Evolutionary conservation across 805 yeast genomes (phyloP), one percentile per base, ranked within the genome.

Genomic region (Scheffersomyces ergatensis): DNA sequence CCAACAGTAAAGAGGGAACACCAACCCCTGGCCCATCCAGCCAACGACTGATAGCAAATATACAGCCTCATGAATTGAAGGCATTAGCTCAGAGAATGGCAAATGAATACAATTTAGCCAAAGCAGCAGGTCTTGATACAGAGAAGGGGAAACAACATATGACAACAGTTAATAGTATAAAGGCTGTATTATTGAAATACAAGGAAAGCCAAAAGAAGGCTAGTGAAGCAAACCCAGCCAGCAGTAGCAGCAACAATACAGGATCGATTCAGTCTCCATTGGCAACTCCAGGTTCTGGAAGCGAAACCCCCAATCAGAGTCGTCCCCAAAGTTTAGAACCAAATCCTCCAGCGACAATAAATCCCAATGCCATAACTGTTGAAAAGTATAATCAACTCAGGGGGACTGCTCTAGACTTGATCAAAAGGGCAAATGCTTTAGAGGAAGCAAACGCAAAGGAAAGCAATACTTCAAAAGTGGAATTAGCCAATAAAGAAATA

Each of bases 61-160:
- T 15, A 13, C 33, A 15, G n/a, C 17, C 23, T 4, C 33, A 18
- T 14, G 33, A 25, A 18, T 19, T 18, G 20, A 33, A 24, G 32
- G n/a, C 16, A 34, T 23, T 6, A 14, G 32, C 32, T 29, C 32
- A 29, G 15, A 29, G 18, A 15, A 14, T 29, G 32, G 5, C 32
- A 14, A 63, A 70, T 27, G 84, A 80, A 48, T 72, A 79, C 21
- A 77, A 76, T 18, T 75, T 77, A 49, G 89, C 89, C 1, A 78
- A 76, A 49, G 74, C 73, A 13, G 75, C 82, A 0, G 87, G 88
- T 2, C 67, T 70, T 30, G 77, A 74, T 15, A 72, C 81, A 0
- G 80, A 76, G 0, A 78, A 70, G 42, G 89, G 88, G n/a, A 76
- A 77, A 49, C 82, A 80, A 46, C 82, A 82, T 49, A 60, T 77